Evolutionary conservation across 192 early-diverging fungal genomes (phyloP).

Genomic region (Coemansia sp.): DNA sequence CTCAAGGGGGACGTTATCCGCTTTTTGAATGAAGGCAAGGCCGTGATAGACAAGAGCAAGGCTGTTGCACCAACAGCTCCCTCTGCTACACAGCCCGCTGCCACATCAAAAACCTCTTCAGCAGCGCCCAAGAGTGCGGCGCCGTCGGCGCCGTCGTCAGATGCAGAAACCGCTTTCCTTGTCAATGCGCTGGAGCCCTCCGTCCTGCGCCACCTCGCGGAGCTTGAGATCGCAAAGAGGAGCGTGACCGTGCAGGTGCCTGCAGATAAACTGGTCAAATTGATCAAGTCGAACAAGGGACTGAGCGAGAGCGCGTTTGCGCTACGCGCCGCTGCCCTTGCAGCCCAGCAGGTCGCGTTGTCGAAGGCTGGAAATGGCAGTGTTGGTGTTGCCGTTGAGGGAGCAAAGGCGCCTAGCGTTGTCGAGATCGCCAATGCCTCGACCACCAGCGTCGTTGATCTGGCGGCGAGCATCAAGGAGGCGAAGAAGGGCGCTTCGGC

Average conservation of each 20-base stretch:
- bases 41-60: constrained; percentile 52
- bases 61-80: background rate
- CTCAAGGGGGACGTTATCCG: constrained; percentile 77
- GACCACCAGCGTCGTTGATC: constrained; percentile 26
- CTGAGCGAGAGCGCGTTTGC: constrained; percentile 27
- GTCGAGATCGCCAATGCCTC: constrained; percentile 34
- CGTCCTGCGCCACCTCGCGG: constrained; percentile 45
- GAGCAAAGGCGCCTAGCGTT: constrained; percentile 32
- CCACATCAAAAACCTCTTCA: background rate
- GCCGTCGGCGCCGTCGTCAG: constrained; percentile 11
- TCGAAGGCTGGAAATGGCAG: constrained; percentile 60
- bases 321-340: constrained; percentile 44
- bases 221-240: constrained; percentile 39
- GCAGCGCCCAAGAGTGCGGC: constrained; percentile 5
- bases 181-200: constrained; percentile 49
- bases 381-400: constrained; percentile 66
- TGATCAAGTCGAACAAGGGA: constrained; percentile 24
- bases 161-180: constrained; percentile 42
- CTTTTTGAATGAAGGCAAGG: constrained; percentile 58
- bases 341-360: constrained; percentile 34
- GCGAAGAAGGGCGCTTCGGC: constrained; percentile 3
- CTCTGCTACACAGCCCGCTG: constrained; percentile 3
- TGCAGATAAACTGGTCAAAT: constrained; percentile 28
- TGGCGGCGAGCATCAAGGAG: constrained; percentile 31
- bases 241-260: constrained; percentile 44